Evolutionary conservation across 371 early-diverging fungal species (phyloP), one percentile per base, ranked within the genome.

Genomic region (Vavraia culicis): DNA sequence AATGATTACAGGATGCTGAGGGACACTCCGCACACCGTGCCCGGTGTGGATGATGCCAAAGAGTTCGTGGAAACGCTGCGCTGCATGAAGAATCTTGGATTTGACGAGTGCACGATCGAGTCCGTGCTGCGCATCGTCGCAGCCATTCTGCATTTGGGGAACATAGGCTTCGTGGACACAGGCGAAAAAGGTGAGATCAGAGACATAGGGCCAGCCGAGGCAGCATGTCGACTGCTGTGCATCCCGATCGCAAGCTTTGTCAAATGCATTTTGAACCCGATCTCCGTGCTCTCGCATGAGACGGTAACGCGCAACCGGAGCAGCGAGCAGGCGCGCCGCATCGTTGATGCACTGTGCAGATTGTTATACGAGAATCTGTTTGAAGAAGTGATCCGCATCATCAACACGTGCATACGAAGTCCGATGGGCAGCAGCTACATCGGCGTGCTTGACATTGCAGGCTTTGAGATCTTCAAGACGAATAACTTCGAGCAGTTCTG

Each of bases 401-500:
- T 93, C 61, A 98, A 98, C 63, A 57, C 59, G 8, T 79, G 84
- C 0, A 74, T 94, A 53, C 78, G 79, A 62, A 54, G n/a, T 4
- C 73, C 77, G 9, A 74, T 77, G 0, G 49, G 66, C 19, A 62
- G 69, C 27, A 71, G 73, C 27, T 94, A 85, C 60, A 95, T 98
- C 60, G 96, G 96, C 36, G 90, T 98, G 4, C 69, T 98, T 14
- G 99, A 98, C 76, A 98, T 98, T 69, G 93, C 93, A 23, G 99
- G 99, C 2, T 98, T 98, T 71, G 99, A 98, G 69, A 94, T 95
- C 43, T 88, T 91, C 59, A 80, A 88, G 49, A 69, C 73, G 51
- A 98, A 98, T 71, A 80, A 81, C 58, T 95, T 95, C 74, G 99
- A 98, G 67, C 96, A 98, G 66, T 75, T 98, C 18, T 89, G 87